Conservation (phyloP, 2,329 filamentous ascomycete species). For the Thielaviopsis ethacetica region DNA sequence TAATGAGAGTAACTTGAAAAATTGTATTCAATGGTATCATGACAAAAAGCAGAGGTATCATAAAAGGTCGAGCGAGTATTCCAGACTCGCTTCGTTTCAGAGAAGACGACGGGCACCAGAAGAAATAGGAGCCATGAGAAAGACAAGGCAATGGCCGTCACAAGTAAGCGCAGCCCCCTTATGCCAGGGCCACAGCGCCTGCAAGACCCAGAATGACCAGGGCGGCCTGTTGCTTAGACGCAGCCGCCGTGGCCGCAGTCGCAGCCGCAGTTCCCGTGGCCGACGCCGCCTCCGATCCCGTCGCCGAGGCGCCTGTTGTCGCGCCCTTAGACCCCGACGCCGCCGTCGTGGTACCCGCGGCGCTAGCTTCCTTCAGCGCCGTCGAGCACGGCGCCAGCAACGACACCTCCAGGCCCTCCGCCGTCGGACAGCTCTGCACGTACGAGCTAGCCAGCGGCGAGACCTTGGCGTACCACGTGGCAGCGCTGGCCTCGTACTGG, state of each 20-base stretch:
- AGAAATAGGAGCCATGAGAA: too few relatives aligned
- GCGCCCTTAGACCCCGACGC: not conserved
- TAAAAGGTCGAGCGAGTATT: not conserved
- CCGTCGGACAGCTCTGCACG: slow-evolving; percentile 16
- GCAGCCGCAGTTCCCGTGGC: not conserved
- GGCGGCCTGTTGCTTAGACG: not conserved
- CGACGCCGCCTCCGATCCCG: too few relatives aligned
- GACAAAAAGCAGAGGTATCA: not conserved
- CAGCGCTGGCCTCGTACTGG: slow-evolving; percentile 19
- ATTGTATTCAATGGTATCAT: not conserved
- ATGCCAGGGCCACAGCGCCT: not conserved
- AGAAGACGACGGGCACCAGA: not conserved
- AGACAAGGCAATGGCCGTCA: too few relatives aligned
- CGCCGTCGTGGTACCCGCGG: too few relatives aligned
- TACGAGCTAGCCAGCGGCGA: slow-evolving; percentile 16
- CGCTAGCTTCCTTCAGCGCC: not conserved
- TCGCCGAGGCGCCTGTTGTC: not conserved
- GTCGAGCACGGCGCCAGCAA: not conserved
- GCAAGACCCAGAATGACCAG: not conserved
- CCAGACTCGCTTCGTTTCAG: not conserved
- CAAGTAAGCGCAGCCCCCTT: not conserved
- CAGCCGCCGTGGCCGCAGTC: not conserved
- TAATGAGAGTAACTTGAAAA: not conserved
- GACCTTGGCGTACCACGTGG: slow-evolving; percentile 19
- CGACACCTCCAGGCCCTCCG: not conserved